Evolutionary conservation across 371 early-diverging fungal species (phyloP), one percentile per base, ranked within the genome.

Genomic region (Neoconidiobolus thromboides): DNA sequence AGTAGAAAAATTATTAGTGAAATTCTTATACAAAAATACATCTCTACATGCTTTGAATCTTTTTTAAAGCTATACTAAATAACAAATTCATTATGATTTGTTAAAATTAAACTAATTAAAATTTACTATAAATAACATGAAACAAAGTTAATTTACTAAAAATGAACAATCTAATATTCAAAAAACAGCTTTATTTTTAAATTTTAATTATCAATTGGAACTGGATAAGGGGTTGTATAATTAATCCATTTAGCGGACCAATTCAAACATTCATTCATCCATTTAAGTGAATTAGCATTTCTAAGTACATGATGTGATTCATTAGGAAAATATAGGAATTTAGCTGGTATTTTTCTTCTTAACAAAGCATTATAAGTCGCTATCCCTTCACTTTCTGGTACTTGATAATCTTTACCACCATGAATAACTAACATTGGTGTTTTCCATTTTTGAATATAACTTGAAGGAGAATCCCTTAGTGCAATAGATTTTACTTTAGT

Each of bases 341-440:
- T 76, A 0, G 85, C 79, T 39, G 82, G 80, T 51, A 88, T 70
- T 6, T 79, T 77, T 63, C 73, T 80, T 51, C 88, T 76, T 60
- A 86, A 84, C 48, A 88, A 69, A 1, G 85, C 88, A 0, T 87
- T 86, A 64, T 87, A 90, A 0, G 86, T 75, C n/a, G 84, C 69
- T 38, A 90, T 67, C 3, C 86, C 85, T 62, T 87, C 87, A 39
- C 76, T 71, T 26, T 79, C 75, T 1, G 79, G 74, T 40, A 88
- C 63, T 37, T 87, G 76, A 61, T 80, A 88, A 66, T 86, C 69
- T 49, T 65, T 64, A 61, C 68, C 77, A 65, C 86, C 80, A 48
- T 87, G 88, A 60, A 88, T 81, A 38, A 87, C 76, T 47, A 88
- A 69, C 0, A 81, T 86, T 4, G 90, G 90, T 6, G 90, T 88